Percentiles rank a stretch among this genome's conserved stretches.
Conservation (phyloP, 495 filamentous ascomycete species). For the Pyrenula aspistea region DNA sequence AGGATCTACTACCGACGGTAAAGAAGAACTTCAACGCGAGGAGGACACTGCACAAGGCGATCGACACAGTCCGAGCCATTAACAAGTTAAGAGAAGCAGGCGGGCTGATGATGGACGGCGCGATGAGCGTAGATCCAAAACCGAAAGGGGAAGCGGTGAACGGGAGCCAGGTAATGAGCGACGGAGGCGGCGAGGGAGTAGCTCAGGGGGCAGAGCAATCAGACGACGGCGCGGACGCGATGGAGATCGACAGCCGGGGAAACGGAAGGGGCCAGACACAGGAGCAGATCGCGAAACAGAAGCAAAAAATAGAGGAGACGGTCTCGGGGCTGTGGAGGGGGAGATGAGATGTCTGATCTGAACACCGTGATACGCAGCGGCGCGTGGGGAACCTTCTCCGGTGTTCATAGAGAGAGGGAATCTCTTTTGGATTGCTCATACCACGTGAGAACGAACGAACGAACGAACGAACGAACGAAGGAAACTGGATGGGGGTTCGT, state of each 20-base stretch:
- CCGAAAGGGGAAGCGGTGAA: slow-evolving; percentile 32
- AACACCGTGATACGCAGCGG: no score
- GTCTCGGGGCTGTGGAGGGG: slow-evolving; percentile 46
- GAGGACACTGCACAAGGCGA: slow-evolving; percentile 86
- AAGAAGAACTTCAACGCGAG: slow-evolving; percentile 99
- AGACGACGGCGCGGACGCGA: slow-evolving; percentile 14
- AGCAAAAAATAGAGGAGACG: slow-evolving; percentile 47
- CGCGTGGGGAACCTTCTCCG: no score
- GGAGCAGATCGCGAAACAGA: slow-evolving; percentile 50
- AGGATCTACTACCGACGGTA: slow-evolving; percentile 79
- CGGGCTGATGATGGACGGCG: slow-evolving; percentile 70
- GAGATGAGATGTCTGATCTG: background rate
- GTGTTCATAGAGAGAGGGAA: no score
- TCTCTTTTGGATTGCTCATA: no score
- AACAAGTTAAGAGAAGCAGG: slow-evolving; percentile 89
- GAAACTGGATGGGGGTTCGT: no score
- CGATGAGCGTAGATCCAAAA: slow-evolving; percentile 51
- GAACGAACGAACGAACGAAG: no score
- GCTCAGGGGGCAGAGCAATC: slow-evolving; percentile 3
- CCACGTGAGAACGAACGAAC: no score
- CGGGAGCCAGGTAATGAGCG: slow-evolving; percentile 26
- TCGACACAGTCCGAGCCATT: slow-evolving; percentile 96
- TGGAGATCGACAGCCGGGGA: slow-evolving; percentile 43
- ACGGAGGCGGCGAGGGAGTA: slow-evolving; percentile 8
- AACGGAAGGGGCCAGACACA: slow-evolving; percentile 54